These are phyloP conservation scores for Cucurbita argyrosperma DNA, from an alignment of 306 rosid species.

Conservation along the genomic window DNA sequence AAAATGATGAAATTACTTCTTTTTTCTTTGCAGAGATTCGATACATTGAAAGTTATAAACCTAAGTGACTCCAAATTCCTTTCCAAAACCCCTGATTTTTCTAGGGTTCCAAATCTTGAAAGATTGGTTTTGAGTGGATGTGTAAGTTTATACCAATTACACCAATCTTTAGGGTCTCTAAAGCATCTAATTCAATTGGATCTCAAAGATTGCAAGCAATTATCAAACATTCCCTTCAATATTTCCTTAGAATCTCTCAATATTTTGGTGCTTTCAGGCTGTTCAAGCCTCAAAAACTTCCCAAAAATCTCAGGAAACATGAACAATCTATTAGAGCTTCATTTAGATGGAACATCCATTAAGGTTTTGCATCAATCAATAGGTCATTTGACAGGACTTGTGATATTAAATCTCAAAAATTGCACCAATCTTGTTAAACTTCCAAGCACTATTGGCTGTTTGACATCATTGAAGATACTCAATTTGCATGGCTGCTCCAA, in stretches of 20 bases:
- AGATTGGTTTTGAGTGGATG: constrained; percentile 5
- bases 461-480: neutral
- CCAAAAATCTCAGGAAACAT: constrained; percentile 2
- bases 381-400: neutral
- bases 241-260: constrained; percentile 3
- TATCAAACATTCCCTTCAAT: neutral
- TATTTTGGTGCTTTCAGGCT: neutral
- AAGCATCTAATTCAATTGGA: neutral
- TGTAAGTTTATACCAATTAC: neutral
- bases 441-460: neutral
- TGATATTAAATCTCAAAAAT: neutral
- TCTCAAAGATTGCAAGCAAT: neutral
- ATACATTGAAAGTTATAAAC: constrained; percentile 1
- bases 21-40: neutral
- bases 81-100: neutral
- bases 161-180: neutral
- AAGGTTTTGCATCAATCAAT: neutral
- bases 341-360: constrained; percentile 2
- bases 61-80: neutral
- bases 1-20: too few species aligned
- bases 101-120: neutral
- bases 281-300: neutral
- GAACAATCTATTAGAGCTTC: neutral
- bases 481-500: constrained; percentile 6
- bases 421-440: neutral